phyloP scores from a whole-genome alignment of 768 basidiomycete species.

The Mycena sanguinolenta region DNA sequence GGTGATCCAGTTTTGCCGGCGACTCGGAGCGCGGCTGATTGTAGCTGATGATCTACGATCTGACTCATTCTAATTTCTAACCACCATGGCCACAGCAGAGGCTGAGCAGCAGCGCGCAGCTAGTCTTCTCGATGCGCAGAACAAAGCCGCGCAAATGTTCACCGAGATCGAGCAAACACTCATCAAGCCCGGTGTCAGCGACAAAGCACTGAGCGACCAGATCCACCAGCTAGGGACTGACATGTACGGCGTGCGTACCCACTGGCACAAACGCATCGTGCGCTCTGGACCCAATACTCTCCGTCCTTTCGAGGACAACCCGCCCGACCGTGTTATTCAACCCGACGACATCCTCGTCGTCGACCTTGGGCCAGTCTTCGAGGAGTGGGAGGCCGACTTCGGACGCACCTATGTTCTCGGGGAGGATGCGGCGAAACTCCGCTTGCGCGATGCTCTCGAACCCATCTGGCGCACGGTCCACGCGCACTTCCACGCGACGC shows the following conservation, averaged over 20 bases:
- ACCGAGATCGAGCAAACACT: conserved; percentile 11
- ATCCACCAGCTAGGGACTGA: conserved; percentile 15
- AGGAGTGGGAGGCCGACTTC: conserved; percentile 26
- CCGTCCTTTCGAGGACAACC: conserved; percentile 23
- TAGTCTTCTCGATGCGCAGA: conserved; percentile 14
- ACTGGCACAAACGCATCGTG: conserved; percentile 28
- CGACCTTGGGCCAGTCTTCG: conserved; percentile 25
- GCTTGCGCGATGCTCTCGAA: conserved; percentile 16
- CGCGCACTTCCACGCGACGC: conserved; percentile 15
- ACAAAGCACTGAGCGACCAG: conserved; percentile 17
- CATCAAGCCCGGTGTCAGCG: conserved; percentile 16
- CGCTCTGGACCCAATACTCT: conserved; percentile 28
- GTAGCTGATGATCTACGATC: too few species aligned
- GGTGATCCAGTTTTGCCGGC: too few species aligned
- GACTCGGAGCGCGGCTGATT: too few species aligned
- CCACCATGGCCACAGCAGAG: conserved; percentile 11
- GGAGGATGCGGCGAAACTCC: conserved; percentile 15
- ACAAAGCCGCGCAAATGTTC: conserved; percentile 16
- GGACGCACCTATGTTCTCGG: conserved; percentile 22
- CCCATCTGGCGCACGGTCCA: conserved; percentile 17
- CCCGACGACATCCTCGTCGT: conserved; percentile 24
- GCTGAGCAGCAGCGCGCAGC: conserved; percentile 18
- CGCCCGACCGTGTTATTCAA: conserved; percentile 18
- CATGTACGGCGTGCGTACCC: conserved; percentile 18
- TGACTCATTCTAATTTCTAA: too few species aligned